Evolutionary conservation across 2,329 filamentous ascomycete genomes (phyloP).

Genomic region (Phaeosphaeria sp.): DNA sequence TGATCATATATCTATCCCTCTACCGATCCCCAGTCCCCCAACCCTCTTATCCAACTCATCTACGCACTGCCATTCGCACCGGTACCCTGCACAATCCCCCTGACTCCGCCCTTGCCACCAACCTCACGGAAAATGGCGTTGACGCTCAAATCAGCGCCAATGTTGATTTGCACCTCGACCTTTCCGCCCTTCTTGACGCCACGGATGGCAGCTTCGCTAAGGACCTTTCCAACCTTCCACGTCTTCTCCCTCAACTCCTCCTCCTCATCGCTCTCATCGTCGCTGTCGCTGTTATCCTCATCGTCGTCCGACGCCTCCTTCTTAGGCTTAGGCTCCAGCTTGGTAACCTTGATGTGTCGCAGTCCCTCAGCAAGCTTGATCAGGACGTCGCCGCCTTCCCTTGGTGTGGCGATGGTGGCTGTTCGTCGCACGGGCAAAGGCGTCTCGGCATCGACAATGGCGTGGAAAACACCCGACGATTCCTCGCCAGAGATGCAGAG

Average conservation of each 20-base stretch:
- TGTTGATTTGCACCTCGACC: slow-evolving; percentile 92
- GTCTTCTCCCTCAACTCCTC: slow-evolving; percentile 89
- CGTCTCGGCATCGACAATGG: slow-evolving; percentile 84
- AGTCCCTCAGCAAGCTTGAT: slow-evolving; percentile 87
- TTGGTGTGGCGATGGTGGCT: slow-evolving; percentile 76
- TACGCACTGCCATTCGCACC: slow-evolving; percentile 41
- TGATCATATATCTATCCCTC: background rate
- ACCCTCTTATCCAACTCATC: background rate
- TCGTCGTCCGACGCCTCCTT: slow-evolving; percentile 64
- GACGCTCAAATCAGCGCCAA: slow-evolving; percentile 78
- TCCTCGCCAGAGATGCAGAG: slow-evolving; percentile 68
- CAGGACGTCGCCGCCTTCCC: slow-evolving; percentile 84
- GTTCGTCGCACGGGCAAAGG: slow-evolving; percentile 87
- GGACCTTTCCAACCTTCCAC: slow-evolving; percentile 83
- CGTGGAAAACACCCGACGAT: slow-evolving; percentile 73
- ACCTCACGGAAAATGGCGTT: slow-evolving; percentile 85
- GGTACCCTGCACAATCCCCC: slow-evolving; percentile 38
- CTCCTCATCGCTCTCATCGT: slow-evolving; percentile 69
- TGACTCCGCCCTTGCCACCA: slow-evolving; percentile 77
- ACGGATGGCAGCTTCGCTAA: slow-evolving; percentile 86
- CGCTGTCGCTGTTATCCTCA: slow-evolving; percentile 67
- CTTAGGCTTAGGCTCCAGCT: slow-evolving; percentile 80
- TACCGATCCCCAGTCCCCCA: background rate
- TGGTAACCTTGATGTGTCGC: slow-evolving; percentile 91
- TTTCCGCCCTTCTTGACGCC: slow-evolving; percentile 87